Evolutionary conservation across 2,329 filamentous ascomycete species (phyloP), one percentile per base, ranked within the genome.

Genomic region (Calonectria hawksworthii): DNA sequence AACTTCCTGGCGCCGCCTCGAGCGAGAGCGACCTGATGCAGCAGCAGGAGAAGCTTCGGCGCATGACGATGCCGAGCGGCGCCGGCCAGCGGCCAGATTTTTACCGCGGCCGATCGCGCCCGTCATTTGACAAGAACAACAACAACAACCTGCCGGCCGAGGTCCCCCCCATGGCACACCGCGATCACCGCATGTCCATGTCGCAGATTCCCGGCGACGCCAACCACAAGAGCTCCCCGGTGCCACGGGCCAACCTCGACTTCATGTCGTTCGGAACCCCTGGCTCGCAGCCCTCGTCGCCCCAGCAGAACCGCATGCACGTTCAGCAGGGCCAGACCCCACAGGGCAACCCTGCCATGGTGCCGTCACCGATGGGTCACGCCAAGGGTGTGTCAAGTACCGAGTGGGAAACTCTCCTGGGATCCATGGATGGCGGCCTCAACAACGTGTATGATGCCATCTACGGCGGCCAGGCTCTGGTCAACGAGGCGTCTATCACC

Each of bases 361-460:
- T 67, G 30, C 77, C 78, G 56, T 74, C 77, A 26, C 69, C 66
- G 44, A 78, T 74, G 76, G 54, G 4, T 9, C 73, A 64, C 4
- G 77, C 66, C 47, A 87, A 89, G 78, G 86, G 85, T 21, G 89
- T 93, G 16, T 92, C 92, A 0, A 86, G 92, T 11, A 88, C 92
- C 0, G 95, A 97, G 79, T 98, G 95, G 96, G 95, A 98, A 83
- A 92, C 93, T 2, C 89, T 98, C 0, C 89, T 98, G 2, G 93
- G 94, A 5, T 93, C 93, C 28, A 92, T 98, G 83, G 95, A 98
- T 79, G 93, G 93, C 44, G 95, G 95, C 0, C 90, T 93, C 77
- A 92, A 93, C 69, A 98, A 96, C 81, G 93, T 98, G n/a, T 97
- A 95, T 84, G 93, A 95, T 81, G 93, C 93, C 51, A 95, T 95